Evolutionary conservation across 805 yeast species (phyloP).

Genomic region (Metschnikowia baotianmanensis): DNA sequence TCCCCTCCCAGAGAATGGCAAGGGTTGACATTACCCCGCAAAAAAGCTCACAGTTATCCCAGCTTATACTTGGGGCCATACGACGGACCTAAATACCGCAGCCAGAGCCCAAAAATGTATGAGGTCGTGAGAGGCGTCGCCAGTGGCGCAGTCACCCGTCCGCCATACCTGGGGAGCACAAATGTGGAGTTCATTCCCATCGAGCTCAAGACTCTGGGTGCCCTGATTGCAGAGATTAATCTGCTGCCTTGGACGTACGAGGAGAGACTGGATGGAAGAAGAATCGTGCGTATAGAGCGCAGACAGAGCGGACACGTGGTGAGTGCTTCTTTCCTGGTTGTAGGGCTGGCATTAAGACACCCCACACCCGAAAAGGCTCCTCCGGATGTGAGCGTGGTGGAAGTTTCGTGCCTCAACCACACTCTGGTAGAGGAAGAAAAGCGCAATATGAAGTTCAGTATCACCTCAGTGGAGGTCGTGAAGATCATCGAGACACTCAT

Average conservation of each 20-base stretch:
- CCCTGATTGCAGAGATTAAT: slow-evolving; percentile 48
- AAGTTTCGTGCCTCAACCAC: slow-evolving; percentile 59
- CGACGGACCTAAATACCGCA: slow-evolving; percentile 6
- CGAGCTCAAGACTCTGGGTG: slow-evolving; percentile 43
- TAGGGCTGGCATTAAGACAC: slow-evolving; percentile 48
- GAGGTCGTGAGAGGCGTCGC: slow-evolving; percentile 56
- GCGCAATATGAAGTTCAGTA: slow-evolving; percentile 39
- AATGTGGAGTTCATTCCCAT: slow-evolving; percentile 43
- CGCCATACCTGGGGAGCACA: slow-evolving; percentile 43
- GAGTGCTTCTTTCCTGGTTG: slow-evolving; percentile 46
- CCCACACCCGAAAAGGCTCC: slow-evolving; percentile 40
- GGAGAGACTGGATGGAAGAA: slow-evolving; percentile 50
- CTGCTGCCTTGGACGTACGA: slow-evolving; percentile 46
- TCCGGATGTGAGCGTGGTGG: slow-evolving; percentile 49
- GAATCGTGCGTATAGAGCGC: slow-evolving; percentile 59
- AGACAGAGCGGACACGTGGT: slow-evolving; percentile 48
- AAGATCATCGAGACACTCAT: slow-evolving; percentile 61
- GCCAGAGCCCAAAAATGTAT: slow-evolving; percentile 21
- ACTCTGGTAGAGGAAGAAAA: slow-evolving; percentile 25
- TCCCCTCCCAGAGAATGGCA: slow-evolving; percentile 4
- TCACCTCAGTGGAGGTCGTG: slow-evolving; percentile 66
- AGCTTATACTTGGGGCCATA: slow-evolving; percentile 3
- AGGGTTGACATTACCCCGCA: neutral
- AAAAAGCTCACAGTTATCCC: neutral
- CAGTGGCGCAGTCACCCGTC: slow-evolving; percentile 53